Conservation (phyloP, 2,329 filamentous ascomycete species). For the Huntiella savannae region DNA sequence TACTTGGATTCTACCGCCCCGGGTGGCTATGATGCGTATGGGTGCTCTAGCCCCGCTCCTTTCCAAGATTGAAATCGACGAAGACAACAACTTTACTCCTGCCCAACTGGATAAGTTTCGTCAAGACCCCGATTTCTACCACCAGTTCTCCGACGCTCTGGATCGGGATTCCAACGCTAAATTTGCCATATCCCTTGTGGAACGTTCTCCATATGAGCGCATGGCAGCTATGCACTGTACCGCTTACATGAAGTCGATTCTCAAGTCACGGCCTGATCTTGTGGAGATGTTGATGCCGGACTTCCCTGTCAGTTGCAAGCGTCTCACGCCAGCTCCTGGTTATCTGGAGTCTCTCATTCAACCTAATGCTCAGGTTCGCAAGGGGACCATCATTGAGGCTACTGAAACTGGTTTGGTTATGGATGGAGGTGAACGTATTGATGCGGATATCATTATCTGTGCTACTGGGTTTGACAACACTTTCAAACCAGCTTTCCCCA, state of each 20-base stretch:
- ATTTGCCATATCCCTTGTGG: slow-evolving; percentile 25
- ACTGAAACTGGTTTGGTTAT: slow-evolving; percentile 30
- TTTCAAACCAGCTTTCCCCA: slow-evolving; percentile 31
- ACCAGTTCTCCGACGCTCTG: slow-evolving; percentile 26
- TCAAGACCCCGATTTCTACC: slow-evolving; percentile 26
- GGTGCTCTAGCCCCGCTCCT: slow-evolving; percentile 19
- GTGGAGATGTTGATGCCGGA: slow-evolving; percentile 31
- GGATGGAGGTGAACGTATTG: slow-evolving; percentile 26
- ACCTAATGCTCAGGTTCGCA: slow-evolving; percentile 29
- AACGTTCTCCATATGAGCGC: slow-evolving; percentile 23
- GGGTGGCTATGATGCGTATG: slow-evolving; percentile 17
- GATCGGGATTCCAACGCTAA: slow-evolving; percentile 26
- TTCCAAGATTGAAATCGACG: slow-evolving; percentile 14
- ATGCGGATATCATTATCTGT: slow-evolving; percentile 36
- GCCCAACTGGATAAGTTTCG: slow-evolving; percentile 28
- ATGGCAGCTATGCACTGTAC: slow-evolving; percentile 23
- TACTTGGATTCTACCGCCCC: slow-evolving; percentile 24
- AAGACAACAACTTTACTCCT: slow-evolving; percentile 13
- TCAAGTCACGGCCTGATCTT: slow-evolving; percentile 29
- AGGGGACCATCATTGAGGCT: slow-evolving; percentile 25
- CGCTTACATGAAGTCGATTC: slow-evolving; percentile 28
- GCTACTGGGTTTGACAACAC: slow-evolving; percentile 39
- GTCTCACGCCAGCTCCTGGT: slow-evolving; percentile 30
- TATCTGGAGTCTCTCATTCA: slow-evolving; percentile 28
- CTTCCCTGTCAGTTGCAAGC: slow-evolving; percentile 28